A percentile compares a stretch with the other conserved stretches of the same genome.
Conservation (phyloP, 1,284 basidiomycete genomes). For the Pseudozyma sp. region DNA sequence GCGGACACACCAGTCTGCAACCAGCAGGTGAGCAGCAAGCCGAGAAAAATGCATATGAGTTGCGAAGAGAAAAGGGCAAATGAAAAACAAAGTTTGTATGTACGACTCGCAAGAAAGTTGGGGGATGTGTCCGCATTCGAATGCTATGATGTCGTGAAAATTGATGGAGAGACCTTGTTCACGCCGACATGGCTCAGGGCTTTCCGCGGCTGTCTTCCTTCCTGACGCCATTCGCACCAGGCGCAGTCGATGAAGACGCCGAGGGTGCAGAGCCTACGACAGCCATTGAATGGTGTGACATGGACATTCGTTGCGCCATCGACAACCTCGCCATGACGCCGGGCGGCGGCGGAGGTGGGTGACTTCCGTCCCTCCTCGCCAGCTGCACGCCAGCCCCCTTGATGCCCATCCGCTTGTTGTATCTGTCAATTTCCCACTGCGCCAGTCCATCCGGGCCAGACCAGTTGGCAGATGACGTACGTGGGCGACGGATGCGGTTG, state of each 20-base stretch:
- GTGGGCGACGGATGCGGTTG: slow-evolving; percentile 52
- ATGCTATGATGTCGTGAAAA: too few species aligned
- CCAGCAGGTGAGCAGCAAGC: too few species aligned
- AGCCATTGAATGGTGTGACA: slow-evolving; percentile 19
- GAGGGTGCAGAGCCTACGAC: neutral
- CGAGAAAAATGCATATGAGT: too few species aligned
- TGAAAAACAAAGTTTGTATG: too few species aligned
- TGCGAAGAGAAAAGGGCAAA: too few species aligned
- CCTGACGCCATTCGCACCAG: neutral
- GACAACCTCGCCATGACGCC: slow-evolving; percentile 35
- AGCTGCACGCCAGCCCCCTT: slow-evolving; percentile 40
- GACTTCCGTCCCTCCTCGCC: slow-evolving; percentile 25
- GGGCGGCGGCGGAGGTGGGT: slow-evolving; percentile 30
- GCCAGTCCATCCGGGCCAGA: slow-evolving; percentile 58
- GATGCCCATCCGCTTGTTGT: slow-evolving; percentile 66
- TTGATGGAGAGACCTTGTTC: too few species aligned
- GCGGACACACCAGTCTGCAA: too few species aligned
- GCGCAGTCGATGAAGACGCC: slow-evolving; percentile 4
- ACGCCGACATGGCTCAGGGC: slow-evolving; percentile 1
- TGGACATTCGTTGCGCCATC: slow-evolving; percentile 31
- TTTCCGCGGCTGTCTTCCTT: slow-evolving; percentile 25
- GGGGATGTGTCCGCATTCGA: too few species aligned
- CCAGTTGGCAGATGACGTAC: slow-evolving; percentile 65
- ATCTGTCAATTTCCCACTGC: slow-evolving; percentile 66
- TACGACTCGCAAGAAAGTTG: too few species aligned